Evolutionary conservation across 768 basidiomycete genomes (phyloP).

Genomic region (Pilatotrama ljubarskyi): DNA sequence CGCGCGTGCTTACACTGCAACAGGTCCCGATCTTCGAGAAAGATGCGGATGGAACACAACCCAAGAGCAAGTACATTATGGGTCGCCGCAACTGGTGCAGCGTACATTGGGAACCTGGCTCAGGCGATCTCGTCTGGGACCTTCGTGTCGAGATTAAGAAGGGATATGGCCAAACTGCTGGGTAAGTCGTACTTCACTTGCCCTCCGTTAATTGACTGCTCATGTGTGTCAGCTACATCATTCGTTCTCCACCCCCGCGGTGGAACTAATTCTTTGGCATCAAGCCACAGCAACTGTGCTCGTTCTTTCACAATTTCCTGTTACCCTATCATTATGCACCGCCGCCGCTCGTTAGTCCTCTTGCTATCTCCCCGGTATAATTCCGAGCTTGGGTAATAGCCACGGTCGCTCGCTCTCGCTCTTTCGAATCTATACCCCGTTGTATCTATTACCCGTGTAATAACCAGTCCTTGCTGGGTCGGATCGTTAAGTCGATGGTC

Average conservation of each 20-base stretch:
- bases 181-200: slow-evolving; percentile 51
- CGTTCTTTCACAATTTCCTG: neutral
- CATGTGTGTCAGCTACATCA: slow-evolving; percentile 25
- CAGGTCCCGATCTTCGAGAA: slow-evolving; percentile 75
- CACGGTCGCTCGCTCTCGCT: slow-evolving; percentile 1
- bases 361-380: slow-evolving; percentile 8
- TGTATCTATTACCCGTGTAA: slow-evolving; percentile 20
- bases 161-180: slow-evolving; percentile 77
- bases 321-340: slow-evolving; percentile 11
- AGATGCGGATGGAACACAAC: slow-evolving; percentile 74
- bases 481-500: neutral
- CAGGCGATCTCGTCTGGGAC: slow-evolving; percentile 75
- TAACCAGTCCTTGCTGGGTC: neutral
- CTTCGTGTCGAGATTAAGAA: slow-evolving; percentile 85
- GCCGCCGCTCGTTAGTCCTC: slow-evolving; percentile 5
- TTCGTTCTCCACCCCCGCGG: slow-evolving; percentile 33
- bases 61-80: slow-evolving; percentile 83
- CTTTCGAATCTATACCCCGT: slow-evolving; percentile 4
- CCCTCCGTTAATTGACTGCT: neutral
- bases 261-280: slow-evolving; percentile 20
- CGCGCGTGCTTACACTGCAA: neutral
- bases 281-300: neutral
- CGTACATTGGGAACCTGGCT: slow-evolving; percentile 55
- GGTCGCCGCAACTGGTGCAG: slow-evolving; percentile 87
- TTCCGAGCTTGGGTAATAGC: slow-evolving; percentile 7